A percentile compares a stretch with the other conserved stretches of the same genome.
Conservation (phyloP, 2,329 filamentous ascomycete species). For the Penicillium sp. region DNA sequence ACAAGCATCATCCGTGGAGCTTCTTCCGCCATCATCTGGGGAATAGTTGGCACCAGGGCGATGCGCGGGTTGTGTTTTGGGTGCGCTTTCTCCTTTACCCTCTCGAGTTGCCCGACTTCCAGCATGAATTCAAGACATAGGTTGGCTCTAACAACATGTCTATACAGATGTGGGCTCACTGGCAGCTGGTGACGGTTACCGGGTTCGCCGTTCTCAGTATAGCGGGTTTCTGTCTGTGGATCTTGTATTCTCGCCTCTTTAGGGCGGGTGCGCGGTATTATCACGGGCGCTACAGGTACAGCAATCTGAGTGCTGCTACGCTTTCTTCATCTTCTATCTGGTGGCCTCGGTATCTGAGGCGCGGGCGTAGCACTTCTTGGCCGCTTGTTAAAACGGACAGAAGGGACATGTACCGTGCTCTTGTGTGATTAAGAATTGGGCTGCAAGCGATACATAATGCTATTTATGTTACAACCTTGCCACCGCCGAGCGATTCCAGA, state of each 20-base stretch:
- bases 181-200: neutral
- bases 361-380: neutral
- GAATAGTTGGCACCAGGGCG: neutral
- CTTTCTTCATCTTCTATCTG: neutral
- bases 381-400: neutral
- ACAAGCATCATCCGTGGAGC: conserved; percentile 1
- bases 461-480: neutral
- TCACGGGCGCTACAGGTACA: neutral
- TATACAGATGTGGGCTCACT: neutral
- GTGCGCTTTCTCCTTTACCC: neutral
- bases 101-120: no score
- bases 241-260: neutral
- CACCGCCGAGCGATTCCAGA: no score
- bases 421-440: neutral
- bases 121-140: no score
- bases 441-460: neutral
- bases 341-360: neutral
- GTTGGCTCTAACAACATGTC: neutral
- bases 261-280: neutral
- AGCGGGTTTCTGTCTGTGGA: neutral
- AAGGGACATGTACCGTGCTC: neutral
- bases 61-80: neutral
- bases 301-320: no score
- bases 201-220: neutral
- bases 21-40: neutral